Conservation (phyloP, 495 filamentous ascomycete species). For the Amniculicola lignicola region DNA sequence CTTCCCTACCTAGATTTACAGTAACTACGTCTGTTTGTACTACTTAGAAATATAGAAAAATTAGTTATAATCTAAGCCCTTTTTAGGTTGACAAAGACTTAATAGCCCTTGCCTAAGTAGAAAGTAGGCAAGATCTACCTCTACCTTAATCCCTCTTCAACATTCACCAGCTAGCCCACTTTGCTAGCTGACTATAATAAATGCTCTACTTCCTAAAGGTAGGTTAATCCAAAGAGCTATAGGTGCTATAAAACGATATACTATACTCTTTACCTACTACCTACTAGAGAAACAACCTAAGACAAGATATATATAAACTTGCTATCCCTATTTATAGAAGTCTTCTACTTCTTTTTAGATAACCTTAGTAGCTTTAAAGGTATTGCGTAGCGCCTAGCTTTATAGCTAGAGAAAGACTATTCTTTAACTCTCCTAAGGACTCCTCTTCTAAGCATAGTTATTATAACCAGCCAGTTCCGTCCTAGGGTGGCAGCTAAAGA, state of each 20-base stretch:
- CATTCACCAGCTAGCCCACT: constrained; percentile 27
- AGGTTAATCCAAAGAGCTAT: constrained; percentile 7
- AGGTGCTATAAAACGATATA: constrained; percentile 8
- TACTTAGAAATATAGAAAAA: constrained; percentile 27
- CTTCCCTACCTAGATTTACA: not conserved
- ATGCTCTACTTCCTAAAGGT: constrained; percentile 8
- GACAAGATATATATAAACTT: not conserved
- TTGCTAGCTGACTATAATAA: constrained; percentile 27
- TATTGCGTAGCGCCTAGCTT: constrained; percentile 16
- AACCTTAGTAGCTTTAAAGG: constrained; percentile 28
- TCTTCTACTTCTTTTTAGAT: constrained; percentile 29
- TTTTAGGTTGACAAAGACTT: constrained; percentile 24
- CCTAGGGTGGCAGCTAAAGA: constrained; percentile 4
- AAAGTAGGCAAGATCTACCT: constrained; percentile 24
- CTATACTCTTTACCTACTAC: not conserved
- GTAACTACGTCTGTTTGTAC: not conserved
- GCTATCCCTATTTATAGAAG: constrained; percentile 6
- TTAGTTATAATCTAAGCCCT: constrained; percentile 27
- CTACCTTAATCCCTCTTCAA: constrained; percentile 19
- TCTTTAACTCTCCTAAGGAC: constrained; percentile 19
- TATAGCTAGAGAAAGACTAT: constrained; percentile 25
- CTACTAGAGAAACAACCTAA: not conserved
- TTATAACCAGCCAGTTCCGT: constrained; percentile 9
- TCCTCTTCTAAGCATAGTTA: constrained; percentile 12
- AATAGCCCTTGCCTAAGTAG: constrained; percentile 21